Base-by-base conservation (phyloP, 805 yeast species). In the Diddensiella caesifluorescens region DNA sequence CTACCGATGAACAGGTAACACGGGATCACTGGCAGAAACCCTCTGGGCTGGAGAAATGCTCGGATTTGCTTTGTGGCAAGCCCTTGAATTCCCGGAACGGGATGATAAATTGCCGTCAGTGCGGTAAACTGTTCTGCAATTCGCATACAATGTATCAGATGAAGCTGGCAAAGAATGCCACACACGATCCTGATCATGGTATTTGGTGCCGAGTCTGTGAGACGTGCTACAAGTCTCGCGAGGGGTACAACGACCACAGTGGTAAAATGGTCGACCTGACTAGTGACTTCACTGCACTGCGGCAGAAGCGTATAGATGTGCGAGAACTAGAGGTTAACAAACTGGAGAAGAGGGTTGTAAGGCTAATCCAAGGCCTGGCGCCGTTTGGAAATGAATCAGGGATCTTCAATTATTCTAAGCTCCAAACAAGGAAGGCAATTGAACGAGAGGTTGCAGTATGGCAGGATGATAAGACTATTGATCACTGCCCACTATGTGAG, bases 191-290 rank as follows among this genome's bases (percentile, higher is more conserved):
- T 0, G 41, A 46, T 0, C 48, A 59, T 38, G 90, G 92, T 0
- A 59, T 67, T n/a, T 82, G 89, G 90, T 65, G 77, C 40, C 65
- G 80, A 23, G 80, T 85, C 48, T 88, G 97, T 58, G 64, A 68
- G 30, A 49, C 48, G 0, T 88, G 97, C 56, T 84, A 71, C 55
- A 51, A 55, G 16, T 47, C 53, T 0, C 75, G 78, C 43, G 79
- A 81, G 2, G 83, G 80, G 2, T 70, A 76, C 51, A 54, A 57
- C 4, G 72, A 70, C 45, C 33, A 45, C 4, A 56, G 51, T 30
- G 86, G 83, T 0, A n/a, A 51, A 1, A 35, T 48, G 4, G 47
- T 54, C 3, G 87, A 82, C 51, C 53, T 67, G 26, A 75, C 83
- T 0, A 35, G 26, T 1, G 45, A 44, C 1, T 86, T 79, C 55